These are phyloP conservation scores for Jacaranda mimosifolia DNA, from an alignment of 257 asterid species.

Conservation along the genomic window DNA sequence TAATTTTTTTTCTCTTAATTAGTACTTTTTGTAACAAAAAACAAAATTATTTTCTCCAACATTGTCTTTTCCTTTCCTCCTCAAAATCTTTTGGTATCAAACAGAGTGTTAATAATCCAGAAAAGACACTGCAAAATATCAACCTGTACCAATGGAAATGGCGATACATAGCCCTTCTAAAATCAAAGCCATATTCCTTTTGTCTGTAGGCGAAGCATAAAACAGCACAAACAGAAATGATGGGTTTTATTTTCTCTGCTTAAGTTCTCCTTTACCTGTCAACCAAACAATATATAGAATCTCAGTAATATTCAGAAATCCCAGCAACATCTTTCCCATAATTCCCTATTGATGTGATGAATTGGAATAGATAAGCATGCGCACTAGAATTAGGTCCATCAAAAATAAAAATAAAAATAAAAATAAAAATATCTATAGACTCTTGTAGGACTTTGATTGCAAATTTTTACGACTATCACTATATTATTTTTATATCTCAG, in stretches of 20 bases:
- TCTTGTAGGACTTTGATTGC: too few species aligned
- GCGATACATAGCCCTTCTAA: not conserved
- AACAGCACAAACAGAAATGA: slow-evolving; percentile 33
- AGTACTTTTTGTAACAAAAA: too few species aligned
- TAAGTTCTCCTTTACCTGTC: slow-evolving; percentile 12
- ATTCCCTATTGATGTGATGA: not conserved
- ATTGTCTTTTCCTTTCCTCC: too few species aligned
- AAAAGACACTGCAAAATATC: not conserved
- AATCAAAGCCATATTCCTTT: slow-evolving; percentile 25
- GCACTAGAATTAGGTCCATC: not conserved
- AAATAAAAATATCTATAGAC: too few species aligned
- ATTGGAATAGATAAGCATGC: slow-evolving; percentile 21
- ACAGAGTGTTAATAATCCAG: not conserved
- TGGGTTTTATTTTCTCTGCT: slow-evolving; percentile 18
- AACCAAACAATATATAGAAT: slow-evolving; percentile 28
- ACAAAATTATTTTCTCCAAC: too few species aligned
- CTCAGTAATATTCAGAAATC: slow-evolving; percentile 4
- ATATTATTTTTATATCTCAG: too few species aligned
- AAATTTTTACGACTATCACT: too few species aligned
- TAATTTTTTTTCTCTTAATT: too few species aligned
- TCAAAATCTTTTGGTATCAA: too few species aligned
- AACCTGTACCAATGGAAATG: not conserved
- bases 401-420: too few species aligned
- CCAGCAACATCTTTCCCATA: not conserved
- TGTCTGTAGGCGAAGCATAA: slow-evolving; percentile 33